Base-by-base conservation (phyloP, 2,329 filamentous ascomycete genomes). In the Huntiella abstrusa region DNA sequence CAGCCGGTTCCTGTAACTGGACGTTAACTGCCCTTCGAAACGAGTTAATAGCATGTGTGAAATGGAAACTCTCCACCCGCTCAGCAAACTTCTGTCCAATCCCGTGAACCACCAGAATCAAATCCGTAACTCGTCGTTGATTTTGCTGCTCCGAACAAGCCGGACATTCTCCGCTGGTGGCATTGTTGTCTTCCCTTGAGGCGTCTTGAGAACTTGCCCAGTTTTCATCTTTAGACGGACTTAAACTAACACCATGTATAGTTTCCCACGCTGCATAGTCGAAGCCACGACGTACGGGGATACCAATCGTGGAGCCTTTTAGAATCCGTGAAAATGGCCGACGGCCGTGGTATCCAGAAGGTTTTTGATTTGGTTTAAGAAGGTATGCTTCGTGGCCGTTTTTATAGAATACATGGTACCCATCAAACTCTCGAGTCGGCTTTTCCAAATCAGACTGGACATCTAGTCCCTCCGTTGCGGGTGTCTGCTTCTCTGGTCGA, bases 51-150 rank as follows among this genome's bases (percentile, higher is more conserved):
- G 86, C 83, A 59, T 96, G 88, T 0, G 91, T 98, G 55, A 98
- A 98, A 59, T 96, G 85, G 55, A 87, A 98, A 54, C 85, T 94
- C 60, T 96, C 88, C 51, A 96, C 84, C 10, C 87, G 72, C 58
- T 98, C 86, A 0, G 87, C 92, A 43, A 96, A 71, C 59, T 98
- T 96, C 59, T 98, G 91, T 0, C 91, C 91, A 52, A 98, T 96
- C 2, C 91, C 91, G 56, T 98, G 91, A 38, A 91, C 83, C 7
- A 96, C 84, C 4, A 98, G 69, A 1, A 96, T 74, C 5, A 98
- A 67, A 56, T 98, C 91, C 1, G 82, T 88, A 4, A 93, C 83
- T 51, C 77, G 75, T 1, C 77, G 77, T 22, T 68, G 68, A 37
- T 73, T 66, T 57, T 76, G 70, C 58, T 84, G 68, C 53, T 73